Conservation (phyloP, 2,329 filamentous ascomycete species). For the Pseudogymnoascus sp. region DNA sequence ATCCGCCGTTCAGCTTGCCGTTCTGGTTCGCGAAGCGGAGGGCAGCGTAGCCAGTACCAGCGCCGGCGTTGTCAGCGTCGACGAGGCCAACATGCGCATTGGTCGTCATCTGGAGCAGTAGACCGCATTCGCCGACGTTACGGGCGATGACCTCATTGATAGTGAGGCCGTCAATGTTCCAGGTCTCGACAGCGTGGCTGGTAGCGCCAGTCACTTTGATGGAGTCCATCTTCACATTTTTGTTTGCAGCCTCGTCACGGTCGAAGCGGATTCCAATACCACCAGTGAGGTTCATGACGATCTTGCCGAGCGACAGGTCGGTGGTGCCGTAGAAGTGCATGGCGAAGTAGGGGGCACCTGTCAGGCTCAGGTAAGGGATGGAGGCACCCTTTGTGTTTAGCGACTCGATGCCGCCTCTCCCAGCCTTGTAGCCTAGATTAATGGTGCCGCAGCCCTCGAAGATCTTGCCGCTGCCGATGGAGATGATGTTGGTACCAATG, state of each 20-base stretch:
- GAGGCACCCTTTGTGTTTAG: constrained; percentile 42
- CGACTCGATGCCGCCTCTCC: constrained; percentile 49
- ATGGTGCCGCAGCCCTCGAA: constrained; percentile 56
- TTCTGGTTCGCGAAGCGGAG: constrained; percentile 53
- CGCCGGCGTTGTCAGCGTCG: constrained; percentile 49
- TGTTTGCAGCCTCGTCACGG: constrained; percentile 46
- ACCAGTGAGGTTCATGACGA: constrained; percentile 49
- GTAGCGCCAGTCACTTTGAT: constrained; percentile 47
- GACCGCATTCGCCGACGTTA: constrained; percentile 49
- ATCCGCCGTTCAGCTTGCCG: constrained; percentile 43
- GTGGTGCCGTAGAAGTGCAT: constrained; percentile 48
- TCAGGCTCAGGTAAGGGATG: constrained; percentile 53
- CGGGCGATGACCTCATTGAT: constrained; percentile 48
- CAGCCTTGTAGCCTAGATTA: constrained; percentile 37
- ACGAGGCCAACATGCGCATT: constrained; percentile 49
- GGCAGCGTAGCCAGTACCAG: constrained; percentile 49
- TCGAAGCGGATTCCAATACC: constrained; percentile 54
- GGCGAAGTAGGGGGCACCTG: constrained; percentile 52
- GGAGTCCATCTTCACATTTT: constrained; percentile 47
- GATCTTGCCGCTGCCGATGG: constrained; percentile 46
- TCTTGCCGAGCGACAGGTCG: constrained; percentile 43
- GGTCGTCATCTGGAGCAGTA: constrained; percentile 48
- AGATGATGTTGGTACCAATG: constrained; percentile 48
- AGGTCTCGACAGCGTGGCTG: constrained; percentile 53
- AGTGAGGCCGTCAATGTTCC: constrained; percentile 51